Conservation (phyloP, 768 basidiomycete species). For the Collybiopsis luxurians region DNA sequence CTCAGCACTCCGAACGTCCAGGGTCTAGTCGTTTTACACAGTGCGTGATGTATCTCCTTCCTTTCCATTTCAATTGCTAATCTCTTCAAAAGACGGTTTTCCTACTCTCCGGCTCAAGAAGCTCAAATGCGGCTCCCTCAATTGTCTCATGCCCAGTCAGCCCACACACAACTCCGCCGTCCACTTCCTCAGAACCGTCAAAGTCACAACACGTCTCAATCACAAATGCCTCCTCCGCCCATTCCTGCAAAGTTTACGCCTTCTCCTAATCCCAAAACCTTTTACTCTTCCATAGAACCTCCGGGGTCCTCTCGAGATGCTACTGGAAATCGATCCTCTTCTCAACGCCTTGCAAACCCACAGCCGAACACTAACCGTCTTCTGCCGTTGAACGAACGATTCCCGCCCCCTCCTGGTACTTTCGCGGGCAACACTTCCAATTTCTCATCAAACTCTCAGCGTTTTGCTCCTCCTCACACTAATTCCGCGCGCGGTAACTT, state of each 20-base stretch:
- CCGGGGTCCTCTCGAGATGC: constrained; percentile 48
- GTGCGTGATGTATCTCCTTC: constrained; percentile 27
- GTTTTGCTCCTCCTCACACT: constrained; percentile 27
- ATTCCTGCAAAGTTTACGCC: constrained; percentile 26
- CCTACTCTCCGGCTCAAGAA: constrained; percentile 52
- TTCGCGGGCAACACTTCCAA: neutral
- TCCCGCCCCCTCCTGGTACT: neutral
- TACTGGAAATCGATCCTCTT: constrained; percentile 22
- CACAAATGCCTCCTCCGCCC: constrained; percentile 16
- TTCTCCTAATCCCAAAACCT: constrained; percentile 4
- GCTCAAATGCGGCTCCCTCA: constrained; percentile 36
- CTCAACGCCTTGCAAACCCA: neutral
- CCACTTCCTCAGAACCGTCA: constrained; percentile 25
- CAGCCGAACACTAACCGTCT: constrained; percentile 26
- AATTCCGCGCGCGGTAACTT: constrained; percentile 12
- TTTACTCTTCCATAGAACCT: constrained; percentile 44
- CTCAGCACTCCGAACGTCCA: constrained; percentile 33
- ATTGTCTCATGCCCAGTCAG: constrained; percentile 37
- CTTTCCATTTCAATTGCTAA: neutral
- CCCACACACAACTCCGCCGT: constrained; percentile 37
- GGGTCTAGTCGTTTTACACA: constrained; percentile 48
- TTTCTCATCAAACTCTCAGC: constrained; percentile 4
- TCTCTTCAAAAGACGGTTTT: constrained; percentile 52
- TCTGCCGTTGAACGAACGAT: constrained; percentile 17
- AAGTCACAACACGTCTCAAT: constrained; percentile 13